Evolutionary conservation across 148 eudicot genomes (phyloP), one percentile per base, ranked within the genome.

Genomic region (Persicaria maculosa): DNA sequence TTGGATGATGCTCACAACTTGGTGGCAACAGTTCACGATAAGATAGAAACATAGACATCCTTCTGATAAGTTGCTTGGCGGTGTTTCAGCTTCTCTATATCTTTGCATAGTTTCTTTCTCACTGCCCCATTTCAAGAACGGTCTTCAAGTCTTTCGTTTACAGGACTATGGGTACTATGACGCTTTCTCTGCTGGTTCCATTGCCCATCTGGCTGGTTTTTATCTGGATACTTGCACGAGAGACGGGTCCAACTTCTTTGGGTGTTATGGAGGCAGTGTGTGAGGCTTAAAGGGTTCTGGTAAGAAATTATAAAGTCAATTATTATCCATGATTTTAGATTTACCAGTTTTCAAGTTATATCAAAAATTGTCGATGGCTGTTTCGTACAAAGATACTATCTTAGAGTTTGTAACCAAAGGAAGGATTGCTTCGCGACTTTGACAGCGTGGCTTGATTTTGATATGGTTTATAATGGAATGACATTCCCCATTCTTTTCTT

Each of bases 21-120:
- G 89, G 98, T 95, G 54, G 90, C 87, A 62, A 92, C 81, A 47
- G 93, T 95, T 67, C 97, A 92, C 65, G 92, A 95, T 82, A 95
- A 92, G 84, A 87, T 95, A 65, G 70, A 65, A 14, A 64, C 45
- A 47, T 81, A 77, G 82, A 64, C 83, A 25, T 75, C 78, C 64
- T 70, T 77, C 12, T 71, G 71, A 62, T 52, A 65, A 46, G 50
- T 17, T 50, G 45, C 5, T 72, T 36, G 72, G 45, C 12, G 50
- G 9, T 43, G 45, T n/a, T 19, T 46, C 7, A 19, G 72, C 25
- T 69, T 55, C 61, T 55, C 22, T 0, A 16, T 12, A 20, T 40
- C 20, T 14, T 20, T 65, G 43, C 20, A 22, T 7, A 40, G 43
- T 12, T 25, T 7, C 10, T 48, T 48, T 48, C 52, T 48, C 52